Evolutionary conservation across 2,329 filamentous ascomycete species (phyloP), one percentile per base, ranked within the genome.

Genomic region (Drechslerella dactyloides): DNA sequence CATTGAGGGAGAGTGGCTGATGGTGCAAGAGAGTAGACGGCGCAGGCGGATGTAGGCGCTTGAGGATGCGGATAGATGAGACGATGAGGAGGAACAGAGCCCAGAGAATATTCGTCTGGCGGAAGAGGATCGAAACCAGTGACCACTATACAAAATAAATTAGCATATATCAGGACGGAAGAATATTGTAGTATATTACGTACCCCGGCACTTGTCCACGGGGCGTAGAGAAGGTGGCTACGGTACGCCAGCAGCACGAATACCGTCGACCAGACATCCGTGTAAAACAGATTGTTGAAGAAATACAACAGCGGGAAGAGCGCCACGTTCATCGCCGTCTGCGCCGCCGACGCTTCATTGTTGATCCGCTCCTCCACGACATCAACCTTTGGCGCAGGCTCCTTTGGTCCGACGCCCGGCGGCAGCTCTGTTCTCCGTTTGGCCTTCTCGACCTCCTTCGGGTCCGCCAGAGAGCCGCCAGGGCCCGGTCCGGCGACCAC

Each of bases 51-150:
- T 63, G 63, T 17, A 73, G 63, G 13, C 68, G 63, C 23, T 73
- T 73, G 54, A 68, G 56, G 15, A 73, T 62, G 40, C 69, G 57
- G 24, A 69, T 58, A 7, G 64, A 48, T 13, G 58, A 61, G 7
- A 73, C 50, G 1, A 89, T 89, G 76, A 91, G 85, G 76, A 90
- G 91, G 0, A 93, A 82, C 0, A 90, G 89, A 0, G 93, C 88
- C 94, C 94, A 99, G 78, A 99, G 96, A 63, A 97, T 89, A 77
- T 99, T 99, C 0, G 94, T 99, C 79, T 99, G 94, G 23, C 94
- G 85, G 82, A 96, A 94, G 1, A 85, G 81, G 19, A 99, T 82
- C 0, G 91, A 84, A 0, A 85, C 73, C 0, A 91, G 74, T 0
- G 92, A 92, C 4, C 89, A 78, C 0, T 83, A 0, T 0, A 90